These are phyloP conservation scores for Nemania abortiva DNA, from an alignment of 2,329 filamentous ascomycete genomes.

Conservation along the genomic window DNA sequence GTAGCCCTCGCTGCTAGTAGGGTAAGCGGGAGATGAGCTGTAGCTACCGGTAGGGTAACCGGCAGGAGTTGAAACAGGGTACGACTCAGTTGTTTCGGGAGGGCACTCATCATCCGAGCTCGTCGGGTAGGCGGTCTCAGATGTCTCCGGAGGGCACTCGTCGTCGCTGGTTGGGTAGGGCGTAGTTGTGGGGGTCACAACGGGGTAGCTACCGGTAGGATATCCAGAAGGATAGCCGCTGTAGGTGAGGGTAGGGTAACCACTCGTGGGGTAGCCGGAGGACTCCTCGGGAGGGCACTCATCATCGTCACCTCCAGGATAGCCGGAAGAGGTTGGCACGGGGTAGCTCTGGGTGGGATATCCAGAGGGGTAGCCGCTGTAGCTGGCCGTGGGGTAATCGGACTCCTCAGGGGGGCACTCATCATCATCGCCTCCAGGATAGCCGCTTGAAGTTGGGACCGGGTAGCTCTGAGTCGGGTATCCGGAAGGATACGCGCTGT, in stretches of 20 bases:
- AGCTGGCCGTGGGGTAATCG: conserved; percentile 30
- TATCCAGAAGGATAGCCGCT: conserved; percentile 20
- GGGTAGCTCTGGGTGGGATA: conserved; percentile 32
- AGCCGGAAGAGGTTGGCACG: conserved; percentile 29
- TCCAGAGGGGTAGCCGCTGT: conserved; percentile 29
- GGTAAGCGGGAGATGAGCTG: not conserved
- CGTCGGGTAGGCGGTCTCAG: not conserved
- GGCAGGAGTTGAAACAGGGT: conserved; percentile 11
- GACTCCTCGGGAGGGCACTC: conserved; percentile 29
- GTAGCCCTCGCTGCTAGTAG: not conserved
- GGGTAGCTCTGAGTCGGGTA: conserved; percentile 33
- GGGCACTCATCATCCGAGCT: conserved; percentile 30
- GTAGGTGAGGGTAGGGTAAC: conserved; percentile 30
- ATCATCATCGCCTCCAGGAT: conserved; percentile 35
- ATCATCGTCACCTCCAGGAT: conserved; percentile 18
- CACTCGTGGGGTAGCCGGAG: conserved; percentile 18
- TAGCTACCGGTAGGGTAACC: conserved; percentile 23
- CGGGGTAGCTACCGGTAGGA: conserved; percentile 32
- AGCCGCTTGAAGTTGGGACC: conserved; percentile 30
- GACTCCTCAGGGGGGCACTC: conserved; percentile 30
- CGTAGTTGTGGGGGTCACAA: conserved; percentile 16
- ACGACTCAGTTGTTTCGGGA: conserved; percentile 29
- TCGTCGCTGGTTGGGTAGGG: conserved; percentile 10
- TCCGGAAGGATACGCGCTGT: conserved; percentile 31
- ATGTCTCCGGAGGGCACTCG: conserved; percentile 19